Evolutionary conservation across 2,329 filamentous ascomycete species (phyloP), one percentile per base, ranked within the genome.

Genomic region (Paecilomyces variotii): DNA sequence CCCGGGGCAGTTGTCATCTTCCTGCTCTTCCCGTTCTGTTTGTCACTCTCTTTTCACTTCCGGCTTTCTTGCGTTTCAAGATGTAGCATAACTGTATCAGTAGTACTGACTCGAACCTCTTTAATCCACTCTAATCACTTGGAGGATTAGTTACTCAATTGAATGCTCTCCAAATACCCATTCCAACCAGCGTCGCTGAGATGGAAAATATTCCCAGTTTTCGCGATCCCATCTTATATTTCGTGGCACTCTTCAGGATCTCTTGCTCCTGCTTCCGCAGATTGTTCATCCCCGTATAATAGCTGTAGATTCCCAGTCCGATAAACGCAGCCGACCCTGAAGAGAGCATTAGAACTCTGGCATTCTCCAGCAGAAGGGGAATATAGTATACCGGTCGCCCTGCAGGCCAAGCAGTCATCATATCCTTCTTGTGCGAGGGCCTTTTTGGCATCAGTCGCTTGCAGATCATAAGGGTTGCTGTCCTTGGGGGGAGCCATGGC

Each of bases 261-360:
- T 68, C 66, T 56, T 71, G 68, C 61, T 82, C 80, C 70, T 90
- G 87, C 65, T 81, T 79, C 65, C 85, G 81, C 30, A 94, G 82
- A 72, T 92, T 88, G 55, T 79, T 78, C 73, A 86, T 87, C 59
- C 90, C 90, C 2, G 87, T 89, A 61, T 85, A 79, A 75, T 91
- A 92, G 72, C 86, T 91, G 75, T 92, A 94, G 0, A 81, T 85
- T 2, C 86, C 89, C 14, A 93, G 83, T 1, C 87, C 88, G 58
- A 90, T 78, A 63, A 94, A 91, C 0, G 89, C 87, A 45, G 85
- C 82, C 68, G 88, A 87, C 52, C 89, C 89, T 92, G 65, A 25
- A 35, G 28, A 30, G 27, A 19, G 50, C 12, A 24, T 54, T 32
- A 32, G 53, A 54, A 32, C 7, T 27, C 19, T 6, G 32, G 9